These are phyloP conservation scores for Chondrus crispus DNA, from an alignment of 23 red algal species.

Conservation along the genomic window DNA sequence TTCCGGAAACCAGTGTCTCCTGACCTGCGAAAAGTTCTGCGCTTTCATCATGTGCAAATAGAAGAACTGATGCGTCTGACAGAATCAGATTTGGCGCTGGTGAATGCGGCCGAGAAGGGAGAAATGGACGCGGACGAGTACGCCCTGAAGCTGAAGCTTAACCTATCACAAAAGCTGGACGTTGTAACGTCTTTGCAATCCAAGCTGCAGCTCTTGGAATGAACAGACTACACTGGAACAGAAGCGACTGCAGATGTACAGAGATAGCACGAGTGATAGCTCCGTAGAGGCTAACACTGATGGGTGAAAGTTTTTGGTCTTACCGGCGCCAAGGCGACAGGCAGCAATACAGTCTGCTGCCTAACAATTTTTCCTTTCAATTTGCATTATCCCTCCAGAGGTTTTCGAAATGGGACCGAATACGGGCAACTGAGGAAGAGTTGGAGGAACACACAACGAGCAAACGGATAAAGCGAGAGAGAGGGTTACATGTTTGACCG, in stretches of 20 bases:
- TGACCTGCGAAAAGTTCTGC: conserved; percentile 20
- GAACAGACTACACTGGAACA: too few species aligned
- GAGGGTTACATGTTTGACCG: too few species aligned
- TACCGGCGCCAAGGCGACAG: too few species aligned
- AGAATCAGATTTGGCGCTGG: conserved; percentile 43
- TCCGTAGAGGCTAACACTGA: too few species aligned
- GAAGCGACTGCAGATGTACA: too few species aligned
- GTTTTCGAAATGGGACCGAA: too few species aligned
- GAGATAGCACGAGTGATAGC: too few species aligned
- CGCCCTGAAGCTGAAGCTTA: conserved; percentile 40
- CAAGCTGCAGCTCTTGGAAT: conserved; percentile 41
- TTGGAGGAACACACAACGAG: background rate
- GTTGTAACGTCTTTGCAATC: conserved; percentile 28
- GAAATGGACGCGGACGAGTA: conserved; percentile 60
- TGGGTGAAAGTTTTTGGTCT: too few species aligned
- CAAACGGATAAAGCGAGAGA: background rate
- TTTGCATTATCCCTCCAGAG: too few species aligned
- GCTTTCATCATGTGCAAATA: conserved; percentile 57
- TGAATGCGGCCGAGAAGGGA: conserved; percentile 61
- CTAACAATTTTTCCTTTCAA: too few species aligned
- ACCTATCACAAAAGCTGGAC: conserved; percentile 63
- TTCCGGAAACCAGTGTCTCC: background rate
- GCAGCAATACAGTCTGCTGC: too few species aligned
- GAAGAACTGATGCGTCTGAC: conserved; percentile 61
- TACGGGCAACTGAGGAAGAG: background rate